Conservation (phyloP, 768 basidiomycete genomes). For the Pleurotus sapidus region DNA sequence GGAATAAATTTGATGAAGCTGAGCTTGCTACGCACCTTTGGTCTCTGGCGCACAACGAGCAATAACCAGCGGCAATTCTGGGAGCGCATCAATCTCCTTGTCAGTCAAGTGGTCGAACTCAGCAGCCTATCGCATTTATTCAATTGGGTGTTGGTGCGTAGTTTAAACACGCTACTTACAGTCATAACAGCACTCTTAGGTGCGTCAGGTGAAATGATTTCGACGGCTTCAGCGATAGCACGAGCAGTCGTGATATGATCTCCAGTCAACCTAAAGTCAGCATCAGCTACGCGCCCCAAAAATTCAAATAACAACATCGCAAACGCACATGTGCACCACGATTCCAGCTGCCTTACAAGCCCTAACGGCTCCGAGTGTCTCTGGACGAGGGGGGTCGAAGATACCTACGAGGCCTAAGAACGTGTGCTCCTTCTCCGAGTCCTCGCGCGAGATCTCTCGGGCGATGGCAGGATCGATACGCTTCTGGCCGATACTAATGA, state of each 20-base stretch:
- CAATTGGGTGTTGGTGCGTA: not conserved
- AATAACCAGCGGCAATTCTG: slow-evolving; percentile 56
- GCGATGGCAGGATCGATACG: slow-evolving; percentile 17
- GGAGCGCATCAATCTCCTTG: slow-evolving; percentile 43
- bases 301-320: not conserved
- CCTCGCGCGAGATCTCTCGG: slow-evolving; percentile 32
- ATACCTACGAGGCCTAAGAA: slow-evolving; percentile 56
- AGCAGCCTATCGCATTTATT: slow-evolving; percentile 20
- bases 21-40: slow-evolving; percentile 34
- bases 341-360: slow-evolving; percentile 51
- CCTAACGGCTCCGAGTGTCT: slow-evolving; percentile 48
- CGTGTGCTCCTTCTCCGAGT: slow-evolving; percentile 42
- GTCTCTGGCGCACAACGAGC: slow-evolving; percentile 57
- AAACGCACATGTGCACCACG: slow-evolving; percentile 38
- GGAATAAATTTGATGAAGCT: no score
- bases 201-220: slow-evolving; percentile 39
- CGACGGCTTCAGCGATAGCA: slow-evolving; percentile 50
- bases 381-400: slow-evolving; percentile 54
- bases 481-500: slow-evolving; percentile 33
- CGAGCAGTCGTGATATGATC: slow-evolving; percentile 51
- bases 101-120: slow-evolving; percentile 54
- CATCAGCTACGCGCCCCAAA: not conserved
- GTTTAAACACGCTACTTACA: slow-evolving; percentile 11
- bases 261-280: slow-evolving; percentile 42
- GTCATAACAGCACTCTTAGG: slow-evolving; percentile 38